A percentile compares a stretch with the other conserved stretches of the same genome.
These are phyloP conservation scores for Brettanomyces anomalus DNA, from an alignment of 805 yeast genomes.

Conservation along the genomic window DNA sequence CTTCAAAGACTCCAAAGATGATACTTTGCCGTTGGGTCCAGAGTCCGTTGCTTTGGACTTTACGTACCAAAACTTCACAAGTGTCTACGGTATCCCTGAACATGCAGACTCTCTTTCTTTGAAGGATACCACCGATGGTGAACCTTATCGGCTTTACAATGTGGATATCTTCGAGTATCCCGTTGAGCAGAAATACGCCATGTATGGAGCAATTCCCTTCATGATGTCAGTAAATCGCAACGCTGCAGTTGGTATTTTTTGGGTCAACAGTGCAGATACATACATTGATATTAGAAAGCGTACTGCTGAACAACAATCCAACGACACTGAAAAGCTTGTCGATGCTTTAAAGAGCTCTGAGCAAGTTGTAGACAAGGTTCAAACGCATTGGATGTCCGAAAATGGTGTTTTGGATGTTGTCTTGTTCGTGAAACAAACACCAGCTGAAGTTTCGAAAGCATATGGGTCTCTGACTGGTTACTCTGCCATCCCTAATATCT, in stretches of 20 bases:
- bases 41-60: constrained; percentile 83
- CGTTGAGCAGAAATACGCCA: constrained; percentile 59
- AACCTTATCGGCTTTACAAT: constrained; percentile 83
- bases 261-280: constrained; percentile 92
- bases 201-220: constrained; percentile 94
- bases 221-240: constrained; percentile 58
- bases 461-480: constrained; percentile 70
- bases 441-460: constrained; percentile 44
- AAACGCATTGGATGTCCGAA: constrained; percentile 92
- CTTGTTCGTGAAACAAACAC: constrained; percentile 49
- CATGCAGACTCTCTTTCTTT: constrained; percentile 78
- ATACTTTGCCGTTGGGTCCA: constrained; percentile 72
- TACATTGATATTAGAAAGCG: constrained; percentile 61
- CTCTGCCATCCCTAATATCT: constrained; percentile 62
- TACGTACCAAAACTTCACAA: constrained; percentile 45
- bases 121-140: constrained; percentile 52
- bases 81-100: constrained; percentile 93
- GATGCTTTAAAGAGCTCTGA: neutral
- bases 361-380: constrained; percentile 7
- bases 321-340: constrained; percentile 6
- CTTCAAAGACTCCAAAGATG: constrained; percentile 58
- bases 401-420: constrained; percentile 75
- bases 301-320: constrained; percentile 1
- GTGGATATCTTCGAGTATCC: constrained; percentile 96
- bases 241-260: constrained; percentile 67